Evolutionary conservation across 208 protist genomes (phyloP), one percentile per base, ranked within the genome.

Genomic region (Lotmaria passim): DNA sequence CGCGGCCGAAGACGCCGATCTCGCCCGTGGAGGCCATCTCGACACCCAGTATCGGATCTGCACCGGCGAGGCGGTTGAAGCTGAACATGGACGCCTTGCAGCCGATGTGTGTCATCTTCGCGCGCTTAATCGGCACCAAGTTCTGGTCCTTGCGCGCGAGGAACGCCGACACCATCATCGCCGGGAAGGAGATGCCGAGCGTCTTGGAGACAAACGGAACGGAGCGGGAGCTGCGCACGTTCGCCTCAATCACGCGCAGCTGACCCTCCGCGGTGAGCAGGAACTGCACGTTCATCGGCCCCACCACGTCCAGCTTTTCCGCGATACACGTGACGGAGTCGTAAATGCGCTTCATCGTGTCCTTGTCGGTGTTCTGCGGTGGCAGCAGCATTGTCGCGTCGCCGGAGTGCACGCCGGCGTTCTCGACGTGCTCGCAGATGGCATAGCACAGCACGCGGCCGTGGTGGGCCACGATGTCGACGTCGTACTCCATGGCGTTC

Each of bases 251-350:
- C 2, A 99, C 90, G 58, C 87, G 91, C 58, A 97, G 78, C 73
- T 98, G 88, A 10, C 97, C 93, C 62, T 98, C 94, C 69, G 91
- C 83, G 55, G 98, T 98, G 30, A 98, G 90, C 44, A 99, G 89
- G 79, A 99, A 99, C 87, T 99, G 98, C 59, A 99, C 98, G 85
- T 99, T 99, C 94, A 99, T 99, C 38, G 98, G 98, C 38, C 98
- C 98, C n/a, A 90, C 83, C 21, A 87, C 62, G 43, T 98, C 89
- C n/a, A 98, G 97, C 66, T 89, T 77, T 71, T 91, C 83, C 36
- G 97, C 95, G 64, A 99, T 92, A 71, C 93, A 81, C 80, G 94
- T 83, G 59, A 82, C 81, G 24, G 87, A 80, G 67, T 90, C 79
- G 64, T 93, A 91, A 19, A 96, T 91, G 48, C 75, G 70, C 76